Percentiles rank a stretch among this genome's conserved stretches.
These are phyloP conservation scores for Carex sylvatica DNA, from an alignment of 202 grass and related monocot species.

Conservation along the genomic window DNA sequence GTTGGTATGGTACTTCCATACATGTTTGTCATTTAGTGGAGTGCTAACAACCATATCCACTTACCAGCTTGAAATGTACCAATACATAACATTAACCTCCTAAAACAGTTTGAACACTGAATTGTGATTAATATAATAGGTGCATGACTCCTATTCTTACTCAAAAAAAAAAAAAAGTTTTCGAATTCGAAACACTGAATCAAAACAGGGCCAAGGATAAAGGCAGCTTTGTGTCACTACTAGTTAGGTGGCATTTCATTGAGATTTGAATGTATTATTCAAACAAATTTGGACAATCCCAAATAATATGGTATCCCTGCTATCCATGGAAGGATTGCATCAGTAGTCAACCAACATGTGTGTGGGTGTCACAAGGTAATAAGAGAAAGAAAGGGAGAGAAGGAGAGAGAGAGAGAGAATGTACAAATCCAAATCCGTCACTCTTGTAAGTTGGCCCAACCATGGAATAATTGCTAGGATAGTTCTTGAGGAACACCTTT, in stretches of 20 bases:
- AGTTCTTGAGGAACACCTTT: conserved; percentile 57
- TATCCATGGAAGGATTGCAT: not conserved
- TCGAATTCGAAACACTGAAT: not conserved
- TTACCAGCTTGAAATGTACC: not conserved
- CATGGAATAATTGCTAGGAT: conserved; percentile 61
- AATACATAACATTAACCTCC: not conserved
- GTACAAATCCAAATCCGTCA: conserved; percentile 87
- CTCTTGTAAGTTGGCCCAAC: conserved; percentile 60
- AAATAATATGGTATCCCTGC: not conserved
- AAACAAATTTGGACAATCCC: not conserved
- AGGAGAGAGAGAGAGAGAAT: conserved; percentile 7
- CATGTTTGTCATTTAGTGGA: not conserved
- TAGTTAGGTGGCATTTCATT: not conserved
- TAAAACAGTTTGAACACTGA: not conserved
- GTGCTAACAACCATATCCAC: not conserved
- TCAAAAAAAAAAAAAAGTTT: too few relatives aligned
- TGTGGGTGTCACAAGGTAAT: not conserved
- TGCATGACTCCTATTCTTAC: too few relatives aligned
- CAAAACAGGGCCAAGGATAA: not conserved
- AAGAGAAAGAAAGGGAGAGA: not conserved
- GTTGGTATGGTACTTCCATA: not conserved
- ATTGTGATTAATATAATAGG: too few relatives aligned
- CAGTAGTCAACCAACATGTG: not conserved
- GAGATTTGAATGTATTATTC: not conserved
- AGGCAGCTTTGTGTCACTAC: not conserved